A percentile compares a stretch with the other conserved stretches of the same genome.
These are phyloP conservation scores for Phaeoacremonium minimum DNA, from an alignment of 2,329 filamentous ascomycete genomes.

Conservation along the genomic window DNA sequence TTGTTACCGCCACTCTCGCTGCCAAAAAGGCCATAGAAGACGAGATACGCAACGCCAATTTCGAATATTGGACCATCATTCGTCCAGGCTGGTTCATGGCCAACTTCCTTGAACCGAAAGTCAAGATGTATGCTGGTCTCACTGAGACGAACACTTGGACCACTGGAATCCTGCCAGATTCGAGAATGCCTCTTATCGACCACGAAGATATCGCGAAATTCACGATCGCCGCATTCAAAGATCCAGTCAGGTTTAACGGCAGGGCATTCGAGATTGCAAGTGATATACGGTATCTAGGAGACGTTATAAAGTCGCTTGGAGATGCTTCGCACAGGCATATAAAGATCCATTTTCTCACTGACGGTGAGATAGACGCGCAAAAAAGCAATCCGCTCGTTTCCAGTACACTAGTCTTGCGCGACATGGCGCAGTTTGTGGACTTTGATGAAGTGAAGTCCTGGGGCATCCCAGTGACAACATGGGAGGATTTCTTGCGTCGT, in stretches of 20 bases:
- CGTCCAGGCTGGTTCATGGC: slow-evolving; percentile 47
- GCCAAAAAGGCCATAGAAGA: slow-evolving; percentile 1
- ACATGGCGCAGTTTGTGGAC: background rate
- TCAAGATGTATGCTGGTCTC: slow-evolving; percentile 32
- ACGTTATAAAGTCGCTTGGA: background rate
- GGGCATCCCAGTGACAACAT: background rate
- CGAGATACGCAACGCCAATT: background rate
- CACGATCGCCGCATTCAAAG: slow-evolving; percentile 31
- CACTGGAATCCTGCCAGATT: slow-evolving; percentile 27
- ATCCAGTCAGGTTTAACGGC: background rate
- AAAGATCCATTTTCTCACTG: background rate
- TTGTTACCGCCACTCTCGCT: background rate
- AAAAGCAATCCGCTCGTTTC: background rate
- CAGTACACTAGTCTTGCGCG: background rate
- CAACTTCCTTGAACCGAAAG: slow-evolving; percentile 40
- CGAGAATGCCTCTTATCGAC: slow-evolving; percentile 36
- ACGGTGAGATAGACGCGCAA: slow-evolving; percentile 1
- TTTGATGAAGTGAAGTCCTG: background rate
- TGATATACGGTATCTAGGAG: background rate
- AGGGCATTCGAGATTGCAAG: background rate
- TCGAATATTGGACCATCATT: slow-evolving; percentile 33
- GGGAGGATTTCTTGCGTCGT: slow-evolving; percentile 2
- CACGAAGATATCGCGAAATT: slow-evolving; percentile 42
- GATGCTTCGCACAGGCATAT: background rate
- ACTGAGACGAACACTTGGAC: slow-evolving; percentile 29